Evolutionary conservation across 2,329 filamentous ascomycete species (phyloP).

Genomic region (Colletotrichum kahawae): DNA sequence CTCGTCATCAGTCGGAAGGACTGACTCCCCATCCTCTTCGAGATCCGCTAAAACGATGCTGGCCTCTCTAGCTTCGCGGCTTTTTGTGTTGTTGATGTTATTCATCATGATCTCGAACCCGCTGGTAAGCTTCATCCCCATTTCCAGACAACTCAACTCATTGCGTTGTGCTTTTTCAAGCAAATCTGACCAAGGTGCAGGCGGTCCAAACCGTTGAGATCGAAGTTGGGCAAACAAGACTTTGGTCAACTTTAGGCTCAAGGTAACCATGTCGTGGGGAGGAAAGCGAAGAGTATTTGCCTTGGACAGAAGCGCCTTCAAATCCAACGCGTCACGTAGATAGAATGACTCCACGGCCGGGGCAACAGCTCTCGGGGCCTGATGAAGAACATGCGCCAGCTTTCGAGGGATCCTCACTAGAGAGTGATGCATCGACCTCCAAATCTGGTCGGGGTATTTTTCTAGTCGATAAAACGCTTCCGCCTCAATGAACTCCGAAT

Average conservation of each 20-base stretch:
- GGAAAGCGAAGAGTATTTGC: constrained; percentile 66
- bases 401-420: constrained; percentile 79
- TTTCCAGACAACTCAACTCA: constrained; percentile 54
- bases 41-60: constrained; percentile 78
- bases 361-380: constrained; percentile 76
- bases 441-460: constrained; percentile 81
- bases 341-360: constrained; percentile 92
- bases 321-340: constrained; percentile 78
- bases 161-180: constrained; percentile 29
- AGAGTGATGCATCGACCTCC: constrained; percentile 76
- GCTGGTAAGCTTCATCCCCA: constrained; percentile 88
- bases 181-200: constrained; percentile 52
- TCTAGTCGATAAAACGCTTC: constrained; percentile 90
- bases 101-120: constrained; percentile 88
- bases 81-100: constrained; percentile 71
- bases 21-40: constrained; percentile 68
- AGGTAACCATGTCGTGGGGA: constrained; percentile 78
- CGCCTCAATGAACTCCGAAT: constrained; percentile 77
- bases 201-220: constrained; percentile 80
- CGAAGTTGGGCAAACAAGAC: constrained; percentile 90
- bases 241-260: constrained; percentile 84
- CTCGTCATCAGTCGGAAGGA: constrained; percentile 74
- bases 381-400: constrained; percentile 79
- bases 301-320: constrained; percentile 70
- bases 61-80: constrained; percentile 74